phyloP scores from a whole-genome alignment of 2,329 filamentous ascomycete genomes.

The Paramyrothecium sp. region DNA sequence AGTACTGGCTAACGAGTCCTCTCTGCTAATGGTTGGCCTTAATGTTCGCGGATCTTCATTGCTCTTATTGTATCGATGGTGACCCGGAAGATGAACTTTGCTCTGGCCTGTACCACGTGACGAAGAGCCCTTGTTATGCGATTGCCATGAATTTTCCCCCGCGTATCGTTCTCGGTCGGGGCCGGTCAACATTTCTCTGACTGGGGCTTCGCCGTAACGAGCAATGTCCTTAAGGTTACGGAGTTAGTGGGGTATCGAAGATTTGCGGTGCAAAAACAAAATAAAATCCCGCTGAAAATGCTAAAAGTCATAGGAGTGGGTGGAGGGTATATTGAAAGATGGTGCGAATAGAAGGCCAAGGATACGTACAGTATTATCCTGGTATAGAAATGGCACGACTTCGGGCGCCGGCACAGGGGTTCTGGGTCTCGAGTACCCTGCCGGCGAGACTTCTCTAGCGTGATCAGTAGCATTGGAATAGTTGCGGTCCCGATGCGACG shows the following conservation, averaged over 20 bases:
- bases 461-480: constrained; percentile 76
- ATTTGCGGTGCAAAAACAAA: constrained; percentile 3
- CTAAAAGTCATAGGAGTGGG: neutral
- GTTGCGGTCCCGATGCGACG: constrained; percentile 69
- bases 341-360: no score
- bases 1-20: constrained; percentile 56
- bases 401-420: constrained; percentile 89
- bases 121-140: constrained; percentile 60
- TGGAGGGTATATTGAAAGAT: no score
- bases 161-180: constrained; percentile 68
- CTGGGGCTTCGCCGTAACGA: constrained; percentile 74
- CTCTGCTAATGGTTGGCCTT: constrained; percentile 72
- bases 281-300: neutral
- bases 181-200: constrained; percentile 67
- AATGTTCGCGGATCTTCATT: constrained; percentile 64
- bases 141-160: constrained; percentile 44
- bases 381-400: constrained; percentile 96
- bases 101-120: constrained; percentile 59
- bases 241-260: constrained; percentile 18
- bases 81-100: constrained; percentile 62
- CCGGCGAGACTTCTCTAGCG: constrained; percentile 72
- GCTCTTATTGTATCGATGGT: constrained; percentile 67
- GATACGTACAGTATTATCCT: constrained; percentile 68
- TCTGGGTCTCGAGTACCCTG: constrained; percentile 67
- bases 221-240: constrained; percentile 61